Evolutionary conservation across 2,329 filamentous ascomycete genomes (phyloP), one percentile per base, ranked within the genome.

Genomic region (Beauveria scarabaeidicola): DNA sequence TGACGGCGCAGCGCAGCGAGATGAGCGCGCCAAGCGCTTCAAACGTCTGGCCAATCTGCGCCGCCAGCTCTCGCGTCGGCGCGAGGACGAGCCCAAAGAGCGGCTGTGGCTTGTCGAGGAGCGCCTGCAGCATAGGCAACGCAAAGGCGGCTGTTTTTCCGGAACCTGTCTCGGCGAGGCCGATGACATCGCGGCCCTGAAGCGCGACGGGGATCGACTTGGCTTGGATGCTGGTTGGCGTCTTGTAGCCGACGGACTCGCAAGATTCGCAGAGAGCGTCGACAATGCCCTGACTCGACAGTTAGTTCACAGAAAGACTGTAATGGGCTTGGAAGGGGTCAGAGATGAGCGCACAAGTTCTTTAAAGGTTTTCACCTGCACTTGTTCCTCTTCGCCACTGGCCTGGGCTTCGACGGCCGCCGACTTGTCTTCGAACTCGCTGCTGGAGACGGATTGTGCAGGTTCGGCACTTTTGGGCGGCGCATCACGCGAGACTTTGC

Each of bases 71-170:
- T 70, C 94, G 87, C 5, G 94, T 99, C 0, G 94, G 94, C 0
- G 94, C 92, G 21, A 99, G 81, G 23, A 97, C 85, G 52, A 97
- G 85, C n/a, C 88, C 89, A 69, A 94, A 97, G 51, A 96, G 78
- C 2, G 90, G 80, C 66, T 91, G 89, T 0, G 92, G 92, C 67
- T 91, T 90, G 59, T 94, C 89, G 75, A 97, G 88, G 1, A 99
- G 83, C 3, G 89, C 86, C 72, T 97, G 92, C 2, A 99, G 81
- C 43, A 99, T 95, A 1, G 94, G 94, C 3, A 99, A 78, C 0
- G 91, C 91, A 71, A 97, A 99, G 0, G 94, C 92, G 7, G 91
- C 93, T 0, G 94, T 97, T 78, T 97, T 99, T 74, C 94, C 94
- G 69, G 87, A 91, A 66, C 94, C 94, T 0, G 94, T 99, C 75